Percentiles rank a stretch among this genome's conserved stretches.
Conservation (phyloP, 2,329 filamentous ascomycete genomes). For the Colletotrichum musae region DNA sequence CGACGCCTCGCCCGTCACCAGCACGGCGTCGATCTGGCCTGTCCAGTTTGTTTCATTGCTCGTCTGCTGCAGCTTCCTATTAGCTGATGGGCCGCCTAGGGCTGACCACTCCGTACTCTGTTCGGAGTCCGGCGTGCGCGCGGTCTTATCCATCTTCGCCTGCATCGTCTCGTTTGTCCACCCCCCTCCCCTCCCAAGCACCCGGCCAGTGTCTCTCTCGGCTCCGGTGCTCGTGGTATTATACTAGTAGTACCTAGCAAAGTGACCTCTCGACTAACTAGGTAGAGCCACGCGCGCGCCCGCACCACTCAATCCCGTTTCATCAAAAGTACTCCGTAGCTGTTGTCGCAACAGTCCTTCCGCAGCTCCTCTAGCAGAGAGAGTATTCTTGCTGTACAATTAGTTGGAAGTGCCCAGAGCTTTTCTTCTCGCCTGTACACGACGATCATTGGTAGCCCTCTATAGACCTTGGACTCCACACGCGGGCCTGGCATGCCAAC, state of each 20-base stretch:
- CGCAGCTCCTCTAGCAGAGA: no score
- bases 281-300: no score
- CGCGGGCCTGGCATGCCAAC: slow-evolving; percentile 10
- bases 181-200: no score
- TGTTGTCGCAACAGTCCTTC: no score
- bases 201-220: slow-evolving; percentile 44
- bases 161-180: neutral
- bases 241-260: no score
- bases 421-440: slow-evolving; percentile 25
- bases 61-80: slow-evolving; percentile 26
- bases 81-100: slow-evolving; percentile 4
- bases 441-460: slow-evolving; percentile 22
- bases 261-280: no score
- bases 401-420: no score
- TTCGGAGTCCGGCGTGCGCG: no score
- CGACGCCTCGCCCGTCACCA: slow-evolving; percentile 31
- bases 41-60: slow-evolving; percentile 9
- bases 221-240: no score
- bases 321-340: no score
- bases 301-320: no score
- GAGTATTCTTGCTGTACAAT: neutral
- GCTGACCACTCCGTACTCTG: neutral
- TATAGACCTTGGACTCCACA: neutral
- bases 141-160: neutral
- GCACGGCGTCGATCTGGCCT: slow-evolving; percentile 9